Conservation (phyloP, 2,329 filamentous ascomycete species). For the Cladophialophora psammophila region DNA sequence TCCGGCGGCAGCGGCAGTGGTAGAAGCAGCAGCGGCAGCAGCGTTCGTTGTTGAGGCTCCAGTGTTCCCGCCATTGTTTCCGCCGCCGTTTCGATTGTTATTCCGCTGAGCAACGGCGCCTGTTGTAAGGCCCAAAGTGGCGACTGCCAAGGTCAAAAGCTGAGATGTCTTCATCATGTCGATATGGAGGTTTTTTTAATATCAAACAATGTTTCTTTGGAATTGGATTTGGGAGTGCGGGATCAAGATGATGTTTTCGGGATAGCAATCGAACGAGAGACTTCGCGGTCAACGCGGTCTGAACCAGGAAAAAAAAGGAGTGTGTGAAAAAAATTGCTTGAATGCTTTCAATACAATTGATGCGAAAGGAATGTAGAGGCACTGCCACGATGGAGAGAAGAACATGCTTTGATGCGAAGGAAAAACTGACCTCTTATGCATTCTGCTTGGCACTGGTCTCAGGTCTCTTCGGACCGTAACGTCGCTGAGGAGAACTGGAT, state of each 20-base stretch:
- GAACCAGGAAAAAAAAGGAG: slow-evolving; percentile 31
- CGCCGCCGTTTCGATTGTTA: slow-evolving; percentile 35
- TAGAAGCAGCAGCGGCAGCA: slow-evolving; percentile 13
- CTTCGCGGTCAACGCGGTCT: slow-evolving; percentile 39
- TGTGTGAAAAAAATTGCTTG: slow-evolving; percentile 28
- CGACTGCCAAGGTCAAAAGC: slow-evolving; percentile 30
- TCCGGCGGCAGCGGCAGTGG: slow-evolving; percentile 6
- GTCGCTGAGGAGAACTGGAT: slow-evolving; percentile 5
- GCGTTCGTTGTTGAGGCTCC: slow-evolving; percentile 23
- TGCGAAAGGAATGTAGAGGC: slow-evolving; percentile 40
- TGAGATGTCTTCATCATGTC: slow-evolving; percentile 37
- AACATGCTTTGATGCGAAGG: slow-evolving; percentile 16
- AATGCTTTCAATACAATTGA: slow-evolving; percentile 28
- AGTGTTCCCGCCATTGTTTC: slow-evolving; percentile 29
- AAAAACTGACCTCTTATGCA: slow-evolving; percentile 35
- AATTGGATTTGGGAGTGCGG: slow-evolving; percentile 25
- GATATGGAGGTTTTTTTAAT: slow-evolving; percentile 3
- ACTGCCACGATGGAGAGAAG: slow-evolving; percentile 38
- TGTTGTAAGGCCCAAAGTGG: slow-evolving; percentile 30
- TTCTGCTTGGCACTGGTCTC: slow-evolving; percentile 33
- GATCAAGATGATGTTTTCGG: slow-evolving; percentile 21
- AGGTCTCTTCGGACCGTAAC: slow-evolving; percentile 15
- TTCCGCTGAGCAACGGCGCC: slow-evolving; percentile 29
- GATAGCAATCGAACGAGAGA: slow-evolving; percentile 34
- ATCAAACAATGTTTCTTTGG: slow-evolving; percentile 4